Evolutionary conservation across 106 monocot genomes (phyloP), one percentile per base, ranked within the genome.

Genomic region (Triglochin maritima): DNA sequence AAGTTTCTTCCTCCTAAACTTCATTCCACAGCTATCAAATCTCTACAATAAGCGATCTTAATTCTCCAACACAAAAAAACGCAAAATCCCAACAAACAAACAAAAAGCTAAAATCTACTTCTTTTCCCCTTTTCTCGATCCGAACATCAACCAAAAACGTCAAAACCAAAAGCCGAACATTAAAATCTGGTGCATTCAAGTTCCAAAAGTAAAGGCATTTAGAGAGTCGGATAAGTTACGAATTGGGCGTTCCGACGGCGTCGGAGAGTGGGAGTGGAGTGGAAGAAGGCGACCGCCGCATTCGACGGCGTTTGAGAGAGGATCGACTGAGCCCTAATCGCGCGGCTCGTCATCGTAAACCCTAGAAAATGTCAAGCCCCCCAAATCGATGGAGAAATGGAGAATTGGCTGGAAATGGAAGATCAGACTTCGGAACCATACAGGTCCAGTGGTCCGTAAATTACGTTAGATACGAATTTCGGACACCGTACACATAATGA

Each of bases 231-330:
- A 9, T 12, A 1, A 46, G 16, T 63, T 46, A 46, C 63, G 46
- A 29, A 67, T 67, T 59, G 74, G 17, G 56, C 17, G 8, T 65
- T 59, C 13, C 66, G 57, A 47, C 74, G 57, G 45, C 73, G 57
- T 43, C 66, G 65, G 13, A 74, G 57, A 6, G 57, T 59, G 55
- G 66, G 4, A 66, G 73, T 65, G 57, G 65, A 58, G 66, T 74
- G 74, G 57, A 74, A 74, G 56, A 74, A 55, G 8, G 65, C 65
- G n/a, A 48, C 15, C 11, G 64, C 14, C 2, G 63, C 16, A 3
- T 3, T 50, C 17, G 49, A 58, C 3, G 47, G 47, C 5, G 58
- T 4, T 2, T 6, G 17, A 9, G 17, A 14, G 51, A 50, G 42
- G 47, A 59, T 45, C 17, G 46, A 9, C 11, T 52, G 47, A 45